Evolutionary conservation across 78 protist genomes (phyloP).

Genomic region (Dictyostelium capitatum): DNA sequence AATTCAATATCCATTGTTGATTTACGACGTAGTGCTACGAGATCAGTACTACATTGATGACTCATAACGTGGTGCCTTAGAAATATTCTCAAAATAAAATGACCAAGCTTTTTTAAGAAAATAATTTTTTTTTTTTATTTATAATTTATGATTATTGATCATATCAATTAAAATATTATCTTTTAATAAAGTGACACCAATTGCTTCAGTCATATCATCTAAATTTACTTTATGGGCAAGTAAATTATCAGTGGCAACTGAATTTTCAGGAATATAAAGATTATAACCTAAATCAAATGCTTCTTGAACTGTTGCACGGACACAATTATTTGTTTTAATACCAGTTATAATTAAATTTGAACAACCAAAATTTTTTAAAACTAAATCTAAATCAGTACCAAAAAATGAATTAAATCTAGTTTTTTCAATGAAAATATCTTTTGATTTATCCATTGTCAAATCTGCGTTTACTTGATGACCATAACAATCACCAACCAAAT

Average conservation of each 20-base stretch:
- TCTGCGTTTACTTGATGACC: neutral
- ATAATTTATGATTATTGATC: too few species aligned
- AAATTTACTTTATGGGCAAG: too few species aligned
- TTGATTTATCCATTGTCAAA: neutral
- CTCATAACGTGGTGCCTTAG: too few species aligned
- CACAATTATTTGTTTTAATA: slow-evolving; percentile 13
- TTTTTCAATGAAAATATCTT: neutral
- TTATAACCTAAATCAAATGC: slow-evolving; percentile 7
- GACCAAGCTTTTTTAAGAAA: too few species aligned
- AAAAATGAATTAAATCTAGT: neutral
- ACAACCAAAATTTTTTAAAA: neutral
- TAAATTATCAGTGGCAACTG: neutral
- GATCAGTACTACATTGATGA: too few species aligned
- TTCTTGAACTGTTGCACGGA: neutral
- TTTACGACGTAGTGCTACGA: too few species aligned
- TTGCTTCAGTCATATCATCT: too few species aligned
- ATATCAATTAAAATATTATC: too few species aligned
- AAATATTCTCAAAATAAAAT: too few species aligned
- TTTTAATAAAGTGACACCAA: too few species aligned
- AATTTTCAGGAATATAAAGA: neutral
- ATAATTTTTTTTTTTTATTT: too few species aligned
- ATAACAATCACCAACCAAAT: neutral
- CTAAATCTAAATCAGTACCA: neutral
- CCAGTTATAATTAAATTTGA: neutral
- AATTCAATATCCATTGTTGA: too few species aligned